Base-by-base conservation (phyloP, 352 stramenopile genomes). In the Globisporangium camurandrum region DNA sequence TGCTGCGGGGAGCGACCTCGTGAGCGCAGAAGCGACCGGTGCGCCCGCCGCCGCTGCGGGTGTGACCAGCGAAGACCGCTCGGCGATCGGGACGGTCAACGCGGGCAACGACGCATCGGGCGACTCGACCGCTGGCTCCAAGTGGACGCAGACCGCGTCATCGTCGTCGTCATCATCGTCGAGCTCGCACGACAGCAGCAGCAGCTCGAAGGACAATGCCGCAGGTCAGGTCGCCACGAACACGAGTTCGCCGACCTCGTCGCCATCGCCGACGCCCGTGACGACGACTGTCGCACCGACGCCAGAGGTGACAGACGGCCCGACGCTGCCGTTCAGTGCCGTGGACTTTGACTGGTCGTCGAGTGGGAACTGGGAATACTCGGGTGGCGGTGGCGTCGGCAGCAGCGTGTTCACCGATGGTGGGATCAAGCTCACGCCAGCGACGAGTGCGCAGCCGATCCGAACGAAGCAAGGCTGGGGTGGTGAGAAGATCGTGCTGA, bases 271-370 rank as follows among this genome's bases (percentile, higher is more conserved):
- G 37, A 54, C 54, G 20, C 43, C 57, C 37, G 47, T 24, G n/a
- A 24, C 56, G 10, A 36, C 53, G 1, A 33, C 64, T 11, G 45
- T 54, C 2, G 38, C 62, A 3, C 58, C 59, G 9, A 58, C 62
- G 16, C 54, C 64, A 0, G 54, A 48, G 39, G 64, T 60, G 24
- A 62, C 51, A 16, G 51, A 66, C 3, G 53, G 54, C 19, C 54
- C 71, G 23, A 45, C 59, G 45, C 59, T 84, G 19, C 58, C 61
- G 22, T 87, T 76, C 62, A 69, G 62, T 38, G 51, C 61, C 12
- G 58, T 86, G 30, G 69, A 82, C 52, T 90, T 87, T 44, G 63
- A 85, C 59, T 90, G 75, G 75, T 83, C 63, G 7, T 59, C 87
- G 34, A 41, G 65, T 20, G 67, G 59, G 40, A 76, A 80, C 34